These are phyloP conservation scores for Diutina catenulata DNA, from an alignment of 1,139 yeast species.

Conservation along the genomic window DNA sequence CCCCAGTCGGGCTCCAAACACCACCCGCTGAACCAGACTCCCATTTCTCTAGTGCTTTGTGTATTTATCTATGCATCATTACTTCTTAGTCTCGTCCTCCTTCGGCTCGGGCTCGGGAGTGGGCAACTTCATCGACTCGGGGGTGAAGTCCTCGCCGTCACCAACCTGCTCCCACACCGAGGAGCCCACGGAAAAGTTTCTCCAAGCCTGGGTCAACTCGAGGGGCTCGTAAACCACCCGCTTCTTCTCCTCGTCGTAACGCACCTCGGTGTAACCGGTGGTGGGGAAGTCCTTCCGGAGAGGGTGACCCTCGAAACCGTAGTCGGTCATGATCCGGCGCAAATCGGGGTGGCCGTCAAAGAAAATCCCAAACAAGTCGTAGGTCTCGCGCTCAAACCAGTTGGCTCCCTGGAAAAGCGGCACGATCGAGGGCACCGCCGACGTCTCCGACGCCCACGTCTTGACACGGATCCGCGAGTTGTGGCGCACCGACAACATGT, in stretches of 20 bases:
- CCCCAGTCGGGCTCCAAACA: too few relatives aligned
- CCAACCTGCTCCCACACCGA: conserved; percentile 92
- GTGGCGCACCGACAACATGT: conserved; percentile 68
- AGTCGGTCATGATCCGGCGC: conserved; percentile 84
- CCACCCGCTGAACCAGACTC: too few relatives aligned
- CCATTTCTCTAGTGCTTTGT: too few relatives aligned
- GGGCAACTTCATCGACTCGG: conserved; percentile 72
- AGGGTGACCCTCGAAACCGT: conserved; percentile 90
- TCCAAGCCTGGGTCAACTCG: conserved; percentile 84
- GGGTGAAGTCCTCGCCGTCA: conserved; percentile 73
- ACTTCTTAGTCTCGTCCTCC: conserved; percentile 25
- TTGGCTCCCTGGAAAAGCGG: conserved; percentile 69
- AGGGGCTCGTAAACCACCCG: conserved; percentile 83
- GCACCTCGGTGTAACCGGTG: conserved; percentile 81
- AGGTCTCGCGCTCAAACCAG: conserved; percentile 87
- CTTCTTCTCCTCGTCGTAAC: conserved; percentile 86
- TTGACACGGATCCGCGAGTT: conserved; percentile 83
- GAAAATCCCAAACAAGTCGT: conserved; percentile 77
- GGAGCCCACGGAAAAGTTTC: conserved; percentile 81
- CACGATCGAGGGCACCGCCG: conserved; percentile 70
- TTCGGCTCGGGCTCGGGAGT: conserved; percentile 70
- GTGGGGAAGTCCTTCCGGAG: conserved; percentile 89
- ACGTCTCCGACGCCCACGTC: conserved; percentile 76
- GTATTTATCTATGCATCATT: too few relatives aligned
- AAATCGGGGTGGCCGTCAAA: conserved; percentile 85